Conservation (phyloP, 2,329 filamentous ascomycete genomes). For the Aspergillus sp. region DNA sequence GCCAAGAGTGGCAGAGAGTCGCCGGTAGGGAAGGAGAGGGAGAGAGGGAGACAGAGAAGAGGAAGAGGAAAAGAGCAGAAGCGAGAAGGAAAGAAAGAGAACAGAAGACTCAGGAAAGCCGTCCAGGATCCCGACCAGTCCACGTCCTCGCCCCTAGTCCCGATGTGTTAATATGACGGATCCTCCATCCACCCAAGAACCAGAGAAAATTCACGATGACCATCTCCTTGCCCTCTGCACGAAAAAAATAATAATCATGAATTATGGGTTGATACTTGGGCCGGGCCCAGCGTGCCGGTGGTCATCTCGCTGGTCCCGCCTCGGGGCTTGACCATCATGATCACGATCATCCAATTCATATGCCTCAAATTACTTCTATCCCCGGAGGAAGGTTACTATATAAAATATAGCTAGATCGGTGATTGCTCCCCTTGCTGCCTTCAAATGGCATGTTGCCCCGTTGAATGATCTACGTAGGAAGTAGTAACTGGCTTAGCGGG, state of each 20-base stretch:
- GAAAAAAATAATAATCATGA: background rate
- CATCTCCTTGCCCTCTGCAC: constrained; percentile 4
- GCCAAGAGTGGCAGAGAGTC: constrained; percentile 1
- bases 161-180: constrained; percentile 44
- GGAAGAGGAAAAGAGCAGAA: constrained; percentile 11
- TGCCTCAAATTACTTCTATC: background rate
- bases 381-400: background rate
- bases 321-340: background rate
- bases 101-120: constrained; percentile 28
- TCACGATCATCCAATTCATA: background rate
- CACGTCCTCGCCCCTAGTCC: constrained; percentile 39
- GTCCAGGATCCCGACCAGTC: constrained; percentile 36
- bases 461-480: constrained; percentile 19
- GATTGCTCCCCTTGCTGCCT: constrained; percentile 13
- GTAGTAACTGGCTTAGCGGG: constrained; percentile 12
- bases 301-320: constrained; percentile 2
- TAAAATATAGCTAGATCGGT: background rate
- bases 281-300: constrained; percentile 2
- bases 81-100: constrained; percentile 9
- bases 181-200: constrained; percentile 34
- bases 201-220: constrained; percentile 16
- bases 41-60: constrained; percentile 9
- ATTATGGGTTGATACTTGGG: constrained; percentile 6
- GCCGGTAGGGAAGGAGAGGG: constrained; percentile 23
- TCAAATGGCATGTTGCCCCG: constrained; percentile 6